A percentile compares a stretch with the other conserved stretches of the same genome.
Conservation (phyloP, 495 filamentous ascomycete genomes). For the Podospora conica region DNA sequence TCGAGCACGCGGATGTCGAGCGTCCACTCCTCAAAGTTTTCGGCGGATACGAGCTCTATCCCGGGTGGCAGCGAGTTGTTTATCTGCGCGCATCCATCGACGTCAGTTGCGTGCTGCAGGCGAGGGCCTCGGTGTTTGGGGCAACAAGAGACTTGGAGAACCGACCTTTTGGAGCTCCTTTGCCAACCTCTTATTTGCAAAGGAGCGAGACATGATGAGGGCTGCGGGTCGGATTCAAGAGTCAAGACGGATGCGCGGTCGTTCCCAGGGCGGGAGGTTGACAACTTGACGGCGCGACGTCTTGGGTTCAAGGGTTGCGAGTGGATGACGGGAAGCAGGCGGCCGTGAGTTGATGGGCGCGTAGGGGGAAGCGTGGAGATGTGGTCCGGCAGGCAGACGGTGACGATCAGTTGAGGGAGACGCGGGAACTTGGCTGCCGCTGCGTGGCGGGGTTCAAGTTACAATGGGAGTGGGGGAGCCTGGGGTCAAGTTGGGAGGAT, state of each 20-base stretch:
- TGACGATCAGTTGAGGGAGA: background rate
- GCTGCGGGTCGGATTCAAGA: slow-evolving; percentile 25
- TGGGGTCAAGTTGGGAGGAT: too few relatives aligned
- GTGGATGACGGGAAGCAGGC: background rate
- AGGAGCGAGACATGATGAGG: slow-evolving; percentile 20
- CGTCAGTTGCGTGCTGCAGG: background rate
- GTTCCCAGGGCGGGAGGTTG: background rate
- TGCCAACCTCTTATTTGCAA: slow-evolving; percentile 44
- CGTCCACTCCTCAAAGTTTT: slow-evolving; percentile 82
- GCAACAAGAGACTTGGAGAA: background rate
- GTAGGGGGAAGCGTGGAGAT: background rate
- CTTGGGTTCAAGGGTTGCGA: background rate
- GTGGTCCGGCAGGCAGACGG: background rate
- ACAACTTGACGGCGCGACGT: background rate
- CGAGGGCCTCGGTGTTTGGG: background rate
- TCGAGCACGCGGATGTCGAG: slow-evolving; percentile 91
- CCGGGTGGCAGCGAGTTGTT: slow-evolving; percentile 56
- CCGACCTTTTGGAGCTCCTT: slow-evolving; percentile 50
- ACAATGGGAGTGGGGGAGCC: background rate
- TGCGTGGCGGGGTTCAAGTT: background rate
- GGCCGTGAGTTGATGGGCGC: background rate
- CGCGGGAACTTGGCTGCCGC: background rate
- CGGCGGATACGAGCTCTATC: slow-evolving; percentile 71
- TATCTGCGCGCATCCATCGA: slow-evolving; percentile 35
- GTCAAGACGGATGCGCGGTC: background rate